These are phyloP conservation scores for Cynanchum wilfordii DNA, from an alignment of 257 asterid genomes.

Conservation along the genomic window DNA sequence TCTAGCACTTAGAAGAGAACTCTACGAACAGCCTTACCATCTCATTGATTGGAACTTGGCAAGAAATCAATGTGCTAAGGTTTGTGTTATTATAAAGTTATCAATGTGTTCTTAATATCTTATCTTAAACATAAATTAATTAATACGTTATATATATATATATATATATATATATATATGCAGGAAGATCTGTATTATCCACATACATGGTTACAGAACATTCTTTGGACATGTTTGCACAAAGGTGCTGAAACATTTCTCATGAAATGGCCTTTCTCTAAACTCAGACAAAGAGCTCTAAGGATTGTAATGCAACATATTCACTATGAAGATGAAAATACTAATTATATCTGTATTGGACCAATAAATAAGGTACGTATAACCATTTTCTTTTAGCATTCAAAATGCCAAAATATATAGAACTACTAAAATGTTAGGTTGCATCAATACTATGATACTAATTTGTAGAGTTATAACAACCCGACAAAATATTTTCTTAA, in stretches of 20 bases:
- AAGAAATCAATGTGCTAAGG: constrained; percentile 62
- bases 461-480: no score
- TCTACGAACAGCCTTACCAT: constrained; percentile 40
- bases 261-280: constrained; percentile 55
- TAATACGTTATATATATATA: no score
- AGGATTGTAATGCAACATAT: constrained; percentile 40
- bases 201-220: constrained; percentile 55
- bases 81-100: background rate
- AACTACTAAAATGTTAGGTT: no score
- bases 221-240: constrained; percentile 56
- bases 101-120: no score
- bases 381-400: no score
- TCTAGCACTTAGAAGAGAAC: constrained; percentile 50
- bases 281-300: constrained; percentile 48
- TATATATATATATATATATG: constrained; percentile 10
- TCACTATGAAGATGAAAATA: constrained; percentile 51
- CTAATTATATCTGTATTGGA: constrained; percentile 52
- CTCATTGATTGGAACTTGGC: constrained; percentile 52
- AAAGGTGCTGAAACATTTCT: constrained; percentile 56
- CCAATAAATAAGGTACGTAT: constrained; percentile 53
- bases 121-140: no score
- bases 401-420: no score
- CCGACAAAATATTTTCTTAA: no score
- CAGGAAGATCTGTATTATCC: constrained; percentile 78
- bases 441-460: no score